Percentiles rank a stretch among this genome's conserved stretches.
phyloP scores from a whole-genome alignment of 73 alveolate genomes.

The Stentor coeruleus region DNA sequence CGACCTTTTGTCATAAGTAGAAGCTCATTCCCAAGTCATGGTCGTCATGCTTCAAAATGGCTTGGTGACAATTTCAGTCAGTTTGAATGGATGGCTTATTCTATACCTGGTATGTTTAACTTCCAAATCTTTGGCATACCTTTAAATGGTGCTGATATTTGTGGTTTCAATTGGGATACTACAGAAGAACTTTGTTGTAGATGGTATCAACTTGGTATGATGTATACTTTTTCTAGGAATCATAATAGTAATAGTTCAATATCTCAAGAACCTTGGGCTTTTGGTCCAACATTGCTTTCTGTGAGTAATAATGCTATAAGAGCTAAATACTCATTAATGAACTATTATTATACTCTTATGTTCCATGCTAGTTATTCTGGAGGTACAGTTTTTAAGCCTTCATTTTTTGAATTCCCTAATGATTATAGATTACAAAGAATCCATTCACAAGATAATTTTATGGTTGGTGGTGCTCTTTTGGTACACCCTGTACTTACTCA shows the following conservation, averaged over 20 bases:
- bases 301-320: constrained; percentile 64
- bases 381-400: constrained; percentile 52
- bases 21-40: constrained; percentile 81
- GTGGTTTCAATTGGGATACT: constrained; percentile 85
- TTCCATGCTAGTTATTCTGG: background rate
- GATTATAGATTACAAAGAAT: constrained; percentile 24
- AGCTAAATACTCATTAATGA: constrained; percentile 79
- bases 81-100: constrained; percentile 68
- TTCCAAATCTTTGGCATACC: constrained; percentile 96
- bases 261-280: constrained; percentile 38
- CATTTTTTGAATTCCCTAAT: constrained; percentile 56
- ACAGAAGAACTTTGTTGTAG: constrained; percentile 69
- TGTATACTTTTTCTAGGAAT: constrained; percentile 87
- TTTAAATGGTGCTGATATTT: constrained; percentile 91
- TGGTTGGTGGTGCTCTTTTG: constrained; percentile 49
- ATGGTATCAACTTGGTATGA: constrained; percentile 74
- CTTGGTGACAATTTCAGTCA: constrained; percentile 84
- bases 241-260: constrained; percentile 68
- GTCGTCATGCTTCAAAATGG: constrained; percentile 84
- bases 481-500: constrained; percentile 22
- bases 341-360: constrained; percentile 67
- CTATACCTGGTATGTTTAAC: constrained; percentile 86
- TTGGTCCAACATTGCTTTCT: constrained; percentile 29
- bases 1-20: constrained; percentile 77
- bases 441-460: constrained; percentile 28